Evolutionary conservation across 1,139 yeast genomes (phyloP).

Genomic region (Candida neerlandica): DNA sequence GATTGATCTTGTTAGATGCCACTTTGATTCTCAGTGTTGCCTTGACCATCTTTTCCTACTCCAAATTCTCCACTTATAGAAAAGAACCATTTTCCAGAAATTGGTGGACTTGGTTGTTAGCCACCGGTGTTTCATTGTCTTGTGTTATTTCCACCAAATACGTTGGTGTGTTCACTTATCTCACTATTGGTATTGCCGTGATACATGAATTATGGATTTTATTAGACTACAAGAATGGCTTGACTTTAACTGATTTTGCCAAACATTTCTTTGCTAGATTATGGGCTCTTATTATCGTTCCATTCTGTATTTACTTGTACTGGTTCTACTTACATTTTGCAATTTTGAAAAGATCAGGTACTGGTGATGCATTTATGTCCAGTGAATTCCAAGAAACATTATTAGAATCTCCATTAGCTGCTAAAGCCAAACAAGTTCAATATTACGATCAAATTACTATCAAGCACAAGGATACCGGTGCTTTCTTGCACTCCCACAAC

Average conservation of each 20-base stretch:
- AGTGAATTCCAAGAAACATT: constrained; percentile 91
- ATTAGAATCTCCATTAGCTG: constrained; percentile 77
- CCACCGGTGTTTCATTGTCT: constrained; percentile 84
- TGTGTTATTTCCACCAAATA: constrained; percentile 93
- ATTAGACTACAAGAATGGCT: constrained; percentile 71
- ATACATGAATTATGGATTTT: constrained; percentile 83
- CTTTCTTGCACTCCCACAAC: constrained; percentile 80
- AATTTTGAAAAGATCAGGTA: constrained; percentile 81
- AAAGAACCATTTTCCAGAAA: constrained; percentile 58
- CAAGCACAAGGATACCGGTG: constrained; percentile 73
- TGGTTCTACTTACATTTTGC: constrained; percentile 95
- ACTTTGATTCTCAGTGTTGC: constrained; percentile 84
- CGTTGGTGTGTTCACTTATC: constrained; percentile 90
- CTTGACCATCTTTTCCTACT: constrained; percentile 73
- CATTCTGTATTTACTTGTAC: constrained; percentile 78
- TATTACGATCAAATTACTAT: constrained; percentile 77
- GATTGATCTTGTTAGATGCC: constrained; percentile 89
- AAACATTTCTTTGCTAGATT: constrained; percentile 81
- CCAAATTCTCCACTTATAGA: constrained; percentile 76
- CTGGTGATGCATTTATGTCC: constrained; percentile 94
- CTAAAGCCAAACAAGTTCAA: constrained; percentile 68
- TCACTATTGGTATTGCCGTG: constrained; percentile 86
- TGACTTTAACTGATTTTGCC: constrained; percentile 56
- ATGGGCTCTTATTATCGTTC: constrained; percentile 72
- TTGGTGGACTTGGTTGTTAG: constrained; percentile 89